Evolutionary conservation across 192 early-diverging fungal species (phyloP), one percentile per base, ranked within the genome.

Genomic region (Linderina pennispora): DNA sequence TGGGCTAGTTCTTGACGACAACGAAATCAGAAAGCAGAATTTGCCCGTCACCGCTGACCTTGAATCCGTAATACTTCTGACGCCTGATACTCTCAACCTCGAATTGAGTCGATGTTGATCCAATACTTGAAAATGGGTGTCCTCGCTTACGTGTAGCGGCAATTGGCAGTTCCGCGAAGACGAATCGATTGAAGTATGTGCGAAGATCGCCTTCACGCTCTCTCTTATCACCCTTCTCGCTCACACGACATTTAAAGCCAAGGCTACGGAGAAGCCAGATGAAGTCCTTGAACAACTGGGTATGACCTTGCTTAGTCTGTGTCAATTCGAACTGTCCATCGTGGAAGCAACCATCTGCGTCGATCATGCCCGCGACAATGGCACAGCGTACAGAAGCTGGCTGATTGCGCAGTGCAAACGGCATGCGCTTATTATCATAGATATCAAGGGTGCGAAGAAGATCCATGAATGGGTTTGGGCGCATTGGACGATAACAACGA

Each of bases 231-330:
- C n/a, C n/a, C n/a, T n/a, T n/a, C n/a, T n/a, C n/a, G 7, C 8
- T 13, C 23, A 48, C 15, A 15, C 45, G 18, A 46, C 45, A 44
- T 19, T 53, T 55, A 50, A 65, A 45, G 7, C 62, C 62, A 19
- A 65, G 45, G 20, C 62, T 65, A 55, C 62, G 62, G n/a, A 49
- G 25, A 10, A 58, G 40, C 62, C 62, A 65, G 31, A 58, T 55
- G 25, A 58, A 33, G 8, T 47, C 42, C 23, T 45, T 8, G 25
- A 65, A 35, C 31, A 58, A 41, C n/a, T 33, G 46, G 3, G 19
- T 13, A 23, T 23, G 8, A 34, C 0, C 17, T 14, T 2, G 38
- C 16, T 43, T 32, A 0, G 45, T 8, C 32, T 45, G 35, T 24
- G 19, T 32, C 4, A 65, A 16, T 4, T 45, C 55, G 21, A 53